Base-by-base conservation (phyloP, 805 yeast species). In the Crinitomyces ghanaensis region DNA sequence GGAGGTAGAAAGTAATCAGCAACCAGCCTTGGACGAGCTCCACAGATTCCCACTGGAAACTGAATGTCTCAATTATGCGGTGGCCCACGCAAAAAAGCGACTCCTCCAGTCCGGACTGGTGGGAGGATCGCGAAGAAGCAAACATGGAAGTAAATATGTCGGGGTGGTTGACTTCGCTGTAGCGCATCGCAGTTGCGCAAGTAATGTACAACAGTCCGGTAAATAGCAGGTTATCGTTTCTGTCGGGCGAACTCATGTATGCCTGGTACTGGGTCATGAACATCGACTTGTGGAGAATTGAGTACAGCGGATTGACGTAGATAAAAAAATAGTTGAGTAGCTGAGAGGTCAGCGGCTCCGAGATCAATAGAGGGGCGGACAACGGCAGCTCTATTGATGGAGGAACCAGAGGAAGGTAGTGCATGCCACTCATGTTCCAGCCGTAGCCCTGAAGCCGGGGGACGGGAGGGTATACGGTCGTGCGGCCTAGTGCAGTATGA, bases 351-450 rank as follows among this genome's bases (percentile, higher is more conserved):
- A 37, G 26, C 4, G 30, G 46, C 9, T 28, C 28, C 20, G 24
- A 17, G 4, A 34, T 14, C 25, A 34, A 28, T 28, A 26, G 17
- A 34, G 21, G 26, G 13, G 13, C 34, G 15, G 15, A 31, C n/a
- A n/a, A n/a, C n/a, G n/a, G n/a, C n/a, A n/a, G n/a, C n/a, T n/a
- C n/a, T n/a, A n/a, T 28, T 9, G 22, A 28, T 51, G n/a, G 63
- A 40, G 29, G 60, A 52, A 23, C 40, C 12, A 54, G 36, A 18
- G 48, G 46, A 13, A 72, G 40, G 45, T 70, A 74, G 44, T 65
- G 67, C 19, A 63, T 63, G 1, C 80, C 80, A n/a, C 67, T 58
- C 69, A 73, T 56, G 47, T 74, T 74, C 79, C 80, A 74, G 11
- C 77, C 79, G 44, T 70, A 74, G 32, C 63, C 67, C 46, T 74